Conservation (phyloP, 1,139 yeast genomes). For the Protomyces arabidopsidicola region DNA sequence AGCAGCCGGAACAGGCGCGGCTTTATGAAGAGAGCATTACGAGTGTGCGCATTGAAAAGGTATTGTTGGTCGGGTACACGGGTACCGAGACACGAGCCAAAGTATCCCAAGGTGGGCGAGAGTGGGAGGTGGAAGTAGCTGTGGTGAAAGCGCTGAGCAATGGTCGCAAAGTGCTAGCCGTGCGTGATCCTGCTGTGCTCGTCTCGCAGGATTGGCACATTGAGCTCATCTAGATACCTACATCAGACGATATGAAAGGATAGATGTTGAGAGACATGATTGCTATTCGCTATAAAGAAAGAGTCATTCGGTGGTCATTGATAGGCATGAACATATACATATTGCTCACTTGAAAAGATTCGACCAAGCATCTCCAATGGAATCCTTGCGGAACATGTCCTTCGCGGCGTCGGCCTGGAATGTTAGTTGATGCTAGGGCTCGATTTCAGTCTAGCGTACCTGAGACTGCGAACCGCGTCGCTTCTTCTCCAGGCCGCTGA, state of each 20-base stretch:
- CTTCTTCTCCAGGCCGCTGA: slow-evolving; percentile 17
- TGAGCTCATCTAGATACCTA: neutral
- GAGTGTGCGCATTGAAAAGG: slow-evolving; percentile 51
- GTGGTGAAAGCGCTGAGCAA: slow-evolving; percentile 28
- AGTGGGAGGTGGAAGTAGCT: slow-evolving; percentile 42
- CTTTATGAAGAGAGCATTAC: slow-evolving; percentile 37
- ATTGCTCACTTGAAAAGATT: slow-evolving; percentile 12
- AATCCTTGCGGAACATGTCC: slow-evolving; percentile 16
- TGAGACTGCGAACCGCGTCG: slow-evolving; percentile 21
- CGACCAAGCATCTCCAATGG: slow-evolving; percentile 24
- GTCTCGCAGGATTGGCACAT: slow-evolving; percentile 50
- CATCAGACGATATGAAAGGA: neutral
- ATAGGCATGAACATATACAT: neutral
- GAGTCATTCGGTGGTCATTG: too few species aligned
- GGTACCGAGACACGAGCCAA: slow-evolving; percentile 28
- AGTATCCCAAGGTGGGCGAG: slow-evolving; percentile 42
- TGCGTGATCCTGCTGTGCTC: slow-evolving; percentile 54
- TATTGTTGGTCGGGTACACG: slow-evolving; percentile 50
- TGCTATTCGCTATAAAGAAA: too few species aligned
- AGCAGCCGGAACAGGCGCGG: slow-evolving; percentile 33
- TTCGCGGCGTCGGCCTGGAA: neutral
- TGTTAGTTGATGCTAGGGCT: too few species aligned
- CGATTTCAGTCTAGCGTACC: neutral
- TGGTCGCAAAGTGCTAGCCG: slow-evolving; percentile 37
- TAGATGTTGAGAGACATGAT: neutral